Conservation (phyloP, 371 early-diverging fungal genomes). For the Chytridium lagenaria region DNA sequence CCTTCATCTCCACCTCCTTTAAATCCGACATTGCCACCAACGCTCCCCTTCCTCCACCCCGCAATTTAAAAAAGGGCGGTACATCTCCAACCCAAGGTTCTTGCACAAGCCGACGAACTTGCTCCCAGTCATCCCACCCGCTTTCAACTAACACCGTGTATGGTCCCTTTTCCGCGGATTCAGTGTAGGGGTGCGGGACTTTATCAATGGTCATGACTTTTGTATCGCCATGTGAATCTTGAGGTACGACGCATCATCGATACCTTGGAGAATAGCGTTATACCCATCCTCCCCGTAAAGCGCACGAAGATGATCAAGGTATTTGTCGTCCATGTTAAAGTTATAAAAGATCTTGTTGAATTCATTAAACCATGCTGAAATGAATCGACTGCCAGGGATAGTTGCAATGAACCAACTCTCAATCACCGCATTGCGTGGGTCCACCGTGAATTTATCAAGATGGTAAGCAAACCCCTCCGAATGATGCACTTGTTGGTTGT, state of each 20-base stretch:
- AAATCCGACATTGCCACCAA: neutral
- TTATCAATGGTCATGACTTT: neutral
- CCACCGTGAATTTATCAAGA: neutral
- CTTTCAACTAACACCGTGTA: neutral
- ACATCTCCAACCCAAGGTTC: neutral
- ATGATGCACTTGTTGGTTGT: too few relatives aligned
- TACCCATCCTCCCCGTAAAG: neutral
- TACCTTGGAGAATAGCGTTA: neutral
- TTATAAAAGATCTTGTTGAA: neutral
- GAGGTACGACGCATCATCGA: neutral
- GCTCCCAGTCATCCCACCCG: neutral
- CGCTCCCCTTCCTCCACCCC: conserved; percentile 23
- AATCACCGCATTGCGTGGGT: neutral
- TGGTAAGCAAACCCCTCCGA: neutral
- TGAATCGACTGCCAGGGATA: neutral
- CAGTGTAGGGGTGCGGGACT: neutral
- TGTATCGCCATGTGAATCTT: neutral
- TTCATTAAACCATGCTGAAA: conserved; percentile 3
- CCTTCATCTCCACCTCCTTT: neutral
- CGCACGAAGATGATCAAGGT: neutral
- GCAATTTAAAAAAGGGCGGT: conserved; percentile 24
- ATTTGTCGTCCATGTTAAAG: neutral
- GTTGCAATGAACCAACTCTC: conserved; percentile 14
- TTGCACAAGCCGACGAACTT: neutral
- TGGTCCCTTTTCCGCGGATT: conserved; percentile 23